phyloP scores from a whole-genome alignment of 2,329 filamentous ascomycete genomes.

The Pestalotiopsis fici region DNA sequence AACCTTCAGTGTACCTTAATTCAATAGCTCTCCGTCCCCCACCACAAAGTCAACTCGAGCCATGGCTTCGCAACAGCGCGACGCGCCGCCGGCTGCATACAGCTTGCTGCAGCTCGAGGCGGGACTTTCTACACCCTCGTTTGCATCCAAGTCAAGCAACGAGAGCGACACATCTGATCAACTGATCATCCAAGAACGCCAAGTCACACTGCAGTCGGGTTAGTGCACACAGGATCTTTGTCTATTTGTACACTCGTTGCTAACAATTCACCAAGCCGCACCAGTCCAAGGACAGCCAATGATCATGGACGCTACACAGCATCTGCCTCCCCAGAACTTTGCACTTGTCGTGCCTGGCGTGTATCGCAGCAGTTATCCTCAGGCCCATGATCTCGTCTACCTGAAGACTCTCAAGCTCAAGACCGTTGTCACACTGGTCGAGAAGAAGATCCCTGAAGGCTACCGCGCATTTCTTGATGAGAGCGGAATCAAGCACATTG shows the following conservation, averaged over 20 bases:
- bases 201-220: neutral
- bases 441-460: constrained; percentile 57
- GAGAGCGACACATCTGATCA: neutral
- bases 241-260: neutral
- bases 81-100: neutral
- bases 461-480: constrained; percentile 63
- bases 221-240: neutral
- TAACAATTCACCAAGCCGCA: neutral
- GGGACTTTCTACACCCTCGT: neutral
- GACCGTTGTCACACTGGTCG: constrained; percentile 73
- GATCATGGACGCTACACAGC: constrained; percentile 7
- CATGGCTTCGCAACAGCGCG: neutral
- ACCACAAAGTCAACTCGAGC: neutral
- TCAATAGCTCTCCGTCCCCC: neutral
- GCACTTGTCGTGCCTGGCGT: constrained; percentile 72
- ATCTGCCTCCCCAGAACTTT: constrained; percentile 66
- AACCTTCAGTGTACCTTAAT: neutral
- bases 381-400: constrained; percentile 69
- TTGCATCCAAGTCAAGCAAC: neutral
- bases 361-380: constrained; percentile 82
- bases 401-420: constrained; percentile 70
- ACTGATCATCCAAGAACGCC: neutral
- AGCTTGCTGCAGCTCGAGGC: neutral
- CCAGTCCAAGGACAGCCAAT: neutral
- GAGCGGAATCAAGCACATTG: constrained; percentile 70